phyloP scores from a whole-genome alignment of 441 rosid species.

The Sinapis alba region DNA sequence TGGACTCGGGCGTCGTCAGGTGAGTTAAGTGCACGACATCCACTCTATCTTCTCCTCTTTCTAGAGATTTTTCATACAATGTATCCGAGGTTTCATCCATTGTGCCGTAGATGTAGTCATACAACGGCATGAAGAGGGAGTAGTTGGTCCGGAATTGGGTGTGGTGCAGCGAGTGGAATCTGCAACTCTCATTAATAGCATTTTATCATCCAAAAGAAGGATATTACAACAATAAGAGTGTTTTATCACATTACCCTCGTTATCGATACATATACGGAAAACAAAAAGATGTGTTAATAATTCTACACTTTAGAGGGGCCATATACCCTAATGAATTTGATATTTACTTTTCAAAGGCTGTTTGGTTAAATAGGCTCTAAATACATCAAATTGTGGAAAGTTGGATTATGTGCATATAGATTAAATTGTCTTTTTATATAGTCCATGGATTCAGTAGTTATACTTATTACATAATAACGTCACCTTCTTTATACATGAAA shows the following conservation, averaged over 20 bases:
- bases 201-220: neutral
- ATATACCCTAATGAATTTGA: neutral
- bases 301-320: neutral
- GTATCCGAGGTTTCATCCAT: conserved; percentile 27
- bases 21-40: conserved; percentile 40
- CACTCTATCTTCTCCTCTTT: conserved; percentile 32
- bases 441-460: conserved; percentile 18
- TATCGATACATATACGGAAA: neutral
- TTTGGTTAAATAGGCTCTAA: neutral
- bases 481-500: neutral
- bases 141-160: conserved; percentile 43
- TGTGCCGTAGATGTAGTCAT: conserved; percentile 41
- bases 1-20: conserved; percentile 41
- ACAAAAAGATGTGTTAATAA: neutral
- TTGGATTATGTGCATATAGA: neutral
- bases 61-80: conserved; percentile 30
- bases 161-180: conserved; percentile 39
- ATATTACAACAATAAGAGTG: neutral
- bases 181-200: conserved; percentile 1
- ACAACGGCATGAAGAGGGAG: conserved; percentile 43
- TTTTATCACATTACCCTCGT: conserved; percentile 3
- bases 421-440: neutral
- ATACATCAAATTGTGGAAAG: neutral
- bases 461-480: no score
- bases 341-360: neutral